Base-by-base conservation (phyloP, 768 basidiomycete species). In the Phanerochaete sordida region DNA sequence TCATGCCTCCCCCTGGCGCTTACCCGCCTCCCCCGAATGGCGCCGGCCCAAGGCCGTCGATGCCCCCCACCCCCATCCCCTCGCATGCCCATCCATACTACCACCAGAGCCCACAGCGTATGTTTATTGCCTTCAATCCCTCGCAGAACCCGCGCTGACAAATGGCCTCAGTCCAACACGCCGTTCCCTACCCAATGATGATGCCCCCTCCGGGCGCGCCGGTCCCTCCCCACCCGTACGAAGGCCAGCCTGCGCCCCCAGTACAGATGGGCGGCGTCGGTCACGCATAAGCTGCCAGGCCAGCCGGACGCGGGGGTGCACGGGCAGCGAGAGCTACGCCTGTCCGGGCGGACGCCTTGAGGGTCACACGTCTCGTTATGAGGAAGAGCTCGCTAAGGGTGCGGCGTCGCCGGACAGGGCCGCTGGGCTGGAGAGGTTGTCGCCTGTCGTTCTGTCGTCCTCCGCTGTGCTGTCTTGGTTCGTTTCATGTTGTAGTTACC, bases 51-150 rank as follows among this genome's bases (percentile, higher is more conserved):
- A 84, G 91, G 62, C 91, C 89, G 26, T 92, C 91, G 16, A 91
- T 93, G 88, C 92, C 92, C n/a, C 90, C 92, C 9, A 93, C 91
- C 9, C 92, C 93, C 2, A 91, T 93, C 63, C 92, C 90, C 15
- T 80, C 88, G 44, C 91, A 93, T 69, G 88, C 93, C 27, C 91
- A 93, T 66, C 83, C 88, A 72, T 93, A 92, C 73, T 93, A 93
- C 70, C 90, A 92, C 68, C 92, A 92, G 69, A 93, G 91, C 70
- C 92, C 92, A 59, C 92, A 94, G 76, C 74, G 92, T 94, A 80
- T 48, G 81, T 50, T 13, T 70, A 31, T 73, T 58, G 66, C 64
- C 37, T 54, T 56, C 37, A 49, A 60, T 46, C 4, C 39, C 8
- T 12, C 48, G 16, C 52, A 62, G 35, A 68, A 62, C 66, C 52